Base-by-base conservation (phyloP, 1,284 basidiomycete genomes). In the Anthracocystis walkeri region DNA sequence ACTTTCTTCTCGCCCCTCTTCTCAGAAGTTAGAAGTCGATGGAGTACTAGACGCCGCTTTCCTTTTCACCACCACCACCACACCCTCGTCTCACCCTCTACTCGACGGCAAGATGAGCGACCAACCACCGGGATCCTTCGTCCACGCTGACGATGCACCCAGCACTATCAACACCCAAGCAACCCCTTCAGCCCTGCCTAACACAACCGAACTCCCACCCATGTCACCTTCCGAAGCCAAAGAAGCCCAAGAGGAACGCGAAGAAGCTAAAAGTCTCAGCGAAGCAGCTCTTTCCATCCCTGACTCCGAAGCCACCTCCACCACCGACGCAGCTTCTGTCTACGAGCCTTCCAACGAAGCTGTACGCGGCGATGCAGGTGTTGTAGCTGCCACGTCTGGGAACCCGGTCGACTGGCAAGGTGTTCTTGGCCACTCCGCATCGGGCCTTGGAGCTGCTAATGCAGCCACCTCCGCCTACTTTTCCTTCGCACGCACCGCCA, bases 391-490 rank as follows among this genome's bases (percentile, higher is more conserved):
- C 40, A 51, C 20, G 38, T 27, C 42, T 4, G 58, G 58, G 7
- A 18, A 58, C 16, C 33, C 20, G 12, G 40, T 67, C 16, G 67
- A 79, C 63, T 79, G 77, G 77, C 29, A 65, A 20, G 67, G 67
- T 12, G 51, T 77, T 11, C 73, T 80, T 2, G 73, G 71, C 14
- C 63, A 75, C 44, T 67, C 72, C 18, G 74, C 62, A 2, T 76
- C 75, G 4, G 64, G 65, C 4, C 49, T 79, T 3, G 71, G 73
- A 7, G 79, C 77, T 0, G 79, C 79, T 27, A 78, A 64, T 54
- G 60, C 78, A 2, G 81, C 78, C 21, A 70, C 81, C 35, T 81
- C 79, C 4, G 65, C 72, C 16, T 79, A 79, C 48, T 82, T 81
- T 54, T 54, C 58, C 20, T 72, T 79, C 21, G 81, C 81, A 11